Conservation (phyloP, 495 filamentous ascomycete genomes). For the Aspergillus biplanus region DNA sequence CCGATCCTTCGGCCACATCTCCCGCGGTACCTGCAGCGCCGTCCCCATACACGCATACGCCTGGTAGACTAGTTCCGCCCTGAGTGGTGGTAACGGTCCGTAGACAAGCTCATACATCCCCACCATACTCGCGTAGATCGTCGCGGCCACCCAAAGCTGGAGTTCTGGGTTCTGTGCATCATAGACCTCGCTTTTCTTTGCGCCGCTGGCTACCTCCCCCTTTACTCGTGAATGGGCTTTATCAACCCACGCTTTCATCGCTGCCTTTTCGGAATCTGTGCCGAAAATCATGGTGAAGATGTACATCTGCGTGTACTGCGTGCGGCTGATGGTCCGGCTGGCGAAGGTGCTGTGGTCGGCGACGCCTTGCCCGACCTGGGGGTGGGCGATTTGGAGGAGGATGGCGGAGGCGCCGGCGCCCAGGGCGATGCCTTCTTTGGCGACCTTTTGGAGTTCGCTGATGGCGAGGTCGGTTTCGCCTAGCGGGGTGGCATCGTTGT, state of each 20-base stretch:
- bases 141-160: conserved; percentile 19
- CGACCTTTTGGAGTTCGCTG: not conserved
- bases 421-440: conserved; percentile 12
- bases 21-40: conserved; percentile 36
- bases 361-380: conserved; percentile 10
- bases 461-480: conserved; percentile 11
- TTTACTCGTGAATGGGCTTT: conserved; percentile 10
- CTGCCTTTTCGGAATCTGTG: conserved; percentile 4
- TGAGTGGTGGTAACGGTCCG: not conserved
- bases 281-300: conserved; percentile 18
- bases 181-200: not conserved
- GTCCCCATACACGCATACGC: conserved; percentile 31
- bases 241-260: conserved; percentile 14
- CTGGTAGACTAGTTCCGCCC: conserved; percentile 4
- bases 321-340: conserved; percentile 12
- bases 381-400: conserved; percentile 10
- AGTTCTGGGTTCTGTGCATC: conserved; percentile 13
- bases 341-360: conserved; percentile 17
- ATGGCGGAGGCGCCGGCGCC: conserved; percentile 4
- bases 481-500: conserved; percentile 9
- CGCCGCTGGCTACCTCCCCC: conserved; percentile 4
- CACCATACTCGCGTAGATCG: conserved; percentile 9
- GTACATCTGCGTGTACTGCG: conserved; percentile 15
- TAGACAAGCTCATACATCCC: conserved; percentile 8
- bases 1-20: conserved; percentile 38